Percentiles rank a stretch among this genome's conserved stretches.
phyloP scores from a whole-genome alignment of 306 rosid genomes.

The Crotalaria pallida region DNA sequence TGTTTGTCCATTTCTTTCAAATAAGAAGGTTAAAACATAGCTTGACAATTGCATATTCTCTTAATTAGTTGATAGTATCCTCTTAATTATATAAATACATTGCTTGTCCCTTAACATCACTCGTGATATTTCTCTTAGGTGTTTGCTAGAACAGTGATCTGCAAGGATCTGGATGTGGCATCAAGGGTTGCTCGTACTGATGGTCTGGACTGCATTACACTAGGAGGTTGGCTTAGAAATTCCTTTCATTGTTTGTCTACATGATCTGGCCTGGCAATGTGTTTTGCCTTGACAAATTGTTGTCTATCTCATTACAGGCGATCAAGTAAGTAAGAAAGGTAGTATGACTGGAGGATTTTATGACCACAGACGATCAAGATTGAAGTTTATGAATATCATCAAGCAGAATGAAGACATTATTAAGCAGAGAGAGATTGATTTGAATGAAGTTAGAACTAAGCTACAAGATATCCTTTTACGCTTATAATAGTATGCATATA shows the following conservation, averaged over 20 bases:
- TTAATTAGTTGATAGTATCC: neutral
- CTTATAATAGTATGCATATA: neutral
- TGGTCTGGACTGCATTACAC: conserved; percentile 91
- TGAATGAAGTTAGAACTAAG: conserved; percentile 53
- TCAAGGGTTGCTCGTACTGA: conserved; percentile 82
- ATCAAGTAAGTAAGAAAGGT: conserved; percentile 99
- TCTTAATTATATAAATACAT: neutral
- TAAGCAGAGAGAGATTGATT: conserved; percentile 49
- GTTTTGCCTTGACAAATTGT: conserved; percentile 27
- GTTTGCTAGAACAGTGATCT: conserved; percentile 90
- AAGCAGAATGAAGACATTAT: conserved; percentile 48
- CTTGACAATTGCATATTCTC: neutral
- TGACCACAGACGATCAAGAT: conserved; percentile 85
- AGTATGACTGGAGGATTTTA: conserved; percentile 99
- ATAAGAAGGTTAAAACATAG: neutral
- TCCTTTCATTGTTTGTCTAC: conserved; percentile 10
- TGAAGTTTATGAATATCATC: conserved; percentile 76
- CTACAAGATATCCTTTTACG: conserved; percentile 87
- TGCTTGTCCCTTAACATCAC: conserved; percentile 20
- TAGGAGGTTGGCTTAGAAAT: conserved; percentile 62
- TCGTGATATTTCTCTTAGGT: conserved; percentile 46
- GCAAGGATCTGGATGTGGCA: conserved; percentile 92
- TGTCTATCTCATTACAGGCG: conserved; percentile 51
- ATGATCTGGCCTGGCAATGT: conserved; percentile 1
- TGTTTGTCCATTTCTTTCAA: neutral